Evolutionary conservation across 805 yeast genomes (phyloP).

Genomic region (Limtongozyma cylindracea): DNA sequence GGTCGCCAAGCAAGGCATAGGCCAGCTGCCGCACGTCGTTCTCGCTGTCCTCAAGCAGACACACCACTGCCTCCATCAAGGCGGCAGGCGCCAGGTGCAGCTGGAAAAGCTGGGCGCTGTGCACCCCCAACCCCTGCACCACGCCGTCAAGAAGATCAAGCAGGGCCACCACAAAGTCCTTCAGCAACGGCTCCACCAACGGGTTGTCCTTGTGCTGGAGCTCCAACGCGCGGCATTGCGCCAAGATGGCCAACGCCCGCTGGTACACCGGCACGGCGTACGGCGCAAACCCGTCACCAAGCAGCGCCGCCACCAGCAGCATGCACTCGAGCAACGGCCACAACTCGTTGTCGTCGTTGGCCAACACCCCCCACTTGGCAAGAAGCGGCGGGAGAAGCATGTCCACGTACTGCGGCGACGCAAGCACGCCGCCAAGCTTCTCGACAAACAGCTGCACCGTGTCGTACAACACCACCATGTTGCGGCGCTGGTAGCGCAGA

Average conservation of each 20-base stretch:
- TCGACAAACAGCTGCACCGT: constrained; percentile 80
- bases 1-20: constrained; percentile 76
- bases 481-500: constrained; percentile 53
- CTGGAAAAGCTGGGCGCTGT: constrained; percentile 26
- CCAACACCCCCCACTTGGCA: constrained; percentile 49
- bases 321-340: constrained; percentile 90
- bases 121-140: constrained; percentile 63
- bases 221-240: constrained; percentile 41
- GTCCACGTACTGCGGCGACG: constrained; percentile 30
- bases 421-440: constrained; percentile 29
- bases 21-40: constrained; percentile 88
- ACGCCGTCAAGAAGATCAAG: constrained; percentile 81
- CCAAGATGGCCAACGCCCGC: constrained; percentile 48
- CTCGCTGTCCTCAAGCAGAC: constrained; percentile 45
- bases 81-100: constrained; percentile 4
- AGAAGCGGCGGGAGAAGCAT: constrained; percentile 61
- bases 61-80: constrained; percentile 9
- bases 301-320: constrained; percentile 71
- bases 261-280: constrained; percentile 72
- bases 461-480: constrained; percentile 64
- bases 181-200: constrained; percentile 51
- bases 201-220: constrained; percentile 45
- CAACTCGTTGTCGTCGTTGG: constrained; percentile 60
- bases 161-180: constrained; percentile 74
- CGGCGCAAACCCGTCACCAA: constrained; percentile 70